These are phyloP conservation scores for Cornus kousa DNA, from an alignment of 148 eudicot species.

Conservation along the genomic window DNA sequence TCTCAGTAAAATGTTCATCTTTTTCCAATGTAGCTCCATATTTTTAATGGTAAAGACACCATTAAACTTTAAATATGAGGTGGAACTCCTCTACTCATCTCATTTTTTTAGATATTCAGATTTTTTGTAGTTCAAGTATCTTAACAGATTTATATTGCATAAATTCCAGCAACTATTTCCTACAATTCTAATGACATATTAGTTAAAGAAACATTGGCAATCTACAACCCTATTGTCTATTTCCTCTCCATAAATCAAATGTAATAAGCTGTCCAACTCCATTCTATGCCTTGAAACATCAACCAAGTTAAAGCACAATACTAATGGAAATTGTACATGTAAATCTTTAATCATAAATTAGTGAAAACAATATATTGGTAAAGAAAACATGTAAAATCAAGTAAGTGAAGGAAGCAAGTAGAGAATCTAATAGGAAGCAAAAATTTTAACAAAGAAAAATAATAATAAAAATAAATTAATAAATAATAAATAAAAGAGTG, in stretches of 20 bases:
- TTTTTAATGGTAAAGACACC: background rate
- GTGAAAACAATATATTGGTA: too few relatives aligned
- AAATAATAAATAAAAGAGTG: too few relatives aligned
- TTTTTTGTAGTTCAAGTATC: background rate
- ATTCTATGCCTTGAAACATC: background rate
- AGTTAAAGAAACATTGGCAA: too few relatives aligned
- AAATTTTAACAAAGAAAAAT: too few relatives aligned
- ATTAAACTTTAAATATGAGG: background rate
- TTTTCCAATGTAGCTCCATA: background rate
- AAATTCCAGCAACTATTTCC: background rate
- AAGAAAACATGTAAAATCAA: background rate
- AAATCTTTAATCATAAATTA: too few relatives aligned
- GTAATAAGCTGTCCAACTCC: background rate
- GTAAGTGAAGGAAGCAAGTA: too few relatives aligned
- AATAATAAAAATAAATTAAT: too few relatives aligned
- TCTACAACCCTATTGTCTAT: background rate
- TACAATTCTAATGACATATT: background rate
- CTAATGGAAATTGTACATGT: background rate
- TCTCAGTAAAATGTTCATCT: background rate
- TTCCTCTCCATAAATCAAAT: background rate
- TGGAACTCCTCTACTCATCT: background rate
- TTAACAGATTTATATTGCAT: background rate
- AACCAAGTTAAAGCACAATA: background rate
- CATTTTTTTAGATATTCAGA: background rate
- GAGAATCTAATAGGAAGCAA: too few relatives aligned